A percentile compares a stretch with the other conserved stretches of the same genome.
Evolutionary conservation across 23 red algal genomes (phyloP).

Genomic region (Agarophyton chilense): DNA sequence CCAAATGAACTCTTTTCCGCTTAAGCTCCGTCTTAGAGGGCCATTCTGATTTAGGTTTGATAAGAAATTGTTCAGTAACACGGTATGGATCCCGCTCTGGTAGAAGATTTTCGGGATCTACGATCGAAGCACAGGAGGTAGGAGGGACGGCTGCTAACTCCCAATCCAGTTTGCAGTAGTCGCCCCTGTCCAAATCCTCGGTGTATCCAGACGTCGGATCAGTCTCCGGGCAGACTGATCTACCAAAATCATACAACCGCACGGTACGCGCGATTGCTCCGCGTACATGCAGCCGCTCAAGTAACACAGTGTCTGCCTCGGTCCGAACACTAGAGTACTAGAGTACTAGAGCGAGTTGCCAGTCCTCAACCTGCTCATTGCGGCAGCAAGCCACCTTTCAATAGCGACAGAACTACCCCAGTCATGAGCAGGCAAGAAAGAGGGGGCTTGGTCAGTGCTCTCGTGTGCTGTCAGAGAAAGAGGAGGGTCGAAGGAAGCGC

Average conservation of each 20-base stretch:
- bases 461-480: no score
- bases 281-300: background rate
- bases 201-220: background rate
- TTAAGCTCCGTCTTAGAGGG: no score
- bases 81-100: background rate
- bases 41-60: no score
- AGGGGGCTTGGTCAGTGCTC: background rate
- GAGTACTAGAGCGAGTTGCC: background rate
- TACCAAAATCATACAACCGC: background rate
- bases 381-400: background rate
- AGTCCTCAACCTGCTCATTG: background rate
- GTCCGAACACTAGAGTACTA: no score
- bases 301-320: background rate
- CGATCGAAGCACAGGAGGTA: background rate
- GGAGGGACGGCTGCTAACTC: background rate
- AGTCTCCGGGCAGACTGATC: background rate
- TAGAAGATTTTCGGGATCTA: no score
- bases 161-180: slow-evolving; percentile 3
- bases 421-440: background rate
- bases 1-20: background rate
- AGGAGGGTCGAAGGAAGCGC: no score
- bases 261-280: background rate
- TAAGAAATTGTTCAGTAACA: no score
- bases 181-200: background rate
- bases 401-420: background rate